A percentile compares a stretch with the other conserved stretches of the same genome.
Evolutionary conservation across 495 filamentous ascomycete species (phyloP).

Genomic region (Parathielavia appendiculata): DNA sequence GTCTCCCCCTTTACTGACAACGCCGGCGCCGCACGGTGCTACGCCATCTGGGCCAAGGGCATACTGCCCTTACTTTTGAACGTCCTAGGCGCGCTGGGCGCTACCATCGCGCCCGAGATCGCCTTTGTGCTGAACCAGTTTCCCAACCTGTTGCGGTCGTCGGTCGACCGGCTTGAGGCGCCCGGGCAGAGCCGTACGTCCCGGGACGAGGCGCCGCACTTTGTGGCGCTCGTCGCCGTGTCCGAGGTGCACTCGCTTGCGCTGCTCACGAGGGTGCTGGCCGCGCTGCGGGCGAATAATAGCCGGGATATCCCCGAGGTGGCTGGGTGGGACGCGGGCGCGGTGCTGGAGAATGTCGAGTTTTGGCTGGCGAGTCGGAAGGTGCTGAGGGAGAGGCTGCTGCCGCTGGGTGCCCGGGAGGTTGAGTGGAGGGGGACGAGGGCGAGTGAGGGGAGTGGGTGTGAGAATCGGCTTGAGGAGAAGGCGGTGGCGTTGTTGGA

Average conservation of each 20-base stretch:
- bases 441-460: constrained; percentile 24
- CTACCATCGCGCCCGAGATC: constrained; percentile 74
- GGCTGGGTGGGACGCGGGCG: constrained; percentile 62
- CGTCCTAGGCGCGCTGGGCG: constrained; percentile 73
- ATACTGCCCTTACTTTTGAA: constrained; percentile 88
- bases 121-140: constrained; percentile 82
- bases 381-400: constrained; percentile 59
- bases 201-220: constrained; percentile 30
- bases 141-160: constrained; percentile 61
- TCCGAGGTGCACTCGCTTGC: constrained; percentile 73
- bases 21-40: constrained; percentile 54
- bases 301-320: constrained; percentile 60
- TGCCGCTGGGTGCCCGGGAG: constrained; percentile 68
- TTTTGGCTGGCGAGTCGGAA: constrained; percentile 60
- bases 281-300: constrained; percentile 54
- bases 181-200: constrained; percentile 44
- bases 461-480: constrained; percentile 65
- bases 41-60: constrained; percentile 82
- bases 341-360: constrained; percentile 72
- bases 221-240: constrained; percentile 63
- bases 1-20: constrained; percentile 62
- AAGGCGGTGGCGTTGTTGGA: constrained; percentile 62
- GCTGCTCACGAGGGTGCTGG: constrained; percentile 63
- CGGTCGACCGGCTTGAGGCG: constrained; percentile 55
- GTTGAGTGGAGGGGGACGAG: constrained; percentile 53